A percentile compares a stretch with the other conserved stretches of the same genome.
phyloP scores from a whole-genome alignment of 768 basidiomycete genomes.

The Rhodosporidiobolus odoratus region DNA sequence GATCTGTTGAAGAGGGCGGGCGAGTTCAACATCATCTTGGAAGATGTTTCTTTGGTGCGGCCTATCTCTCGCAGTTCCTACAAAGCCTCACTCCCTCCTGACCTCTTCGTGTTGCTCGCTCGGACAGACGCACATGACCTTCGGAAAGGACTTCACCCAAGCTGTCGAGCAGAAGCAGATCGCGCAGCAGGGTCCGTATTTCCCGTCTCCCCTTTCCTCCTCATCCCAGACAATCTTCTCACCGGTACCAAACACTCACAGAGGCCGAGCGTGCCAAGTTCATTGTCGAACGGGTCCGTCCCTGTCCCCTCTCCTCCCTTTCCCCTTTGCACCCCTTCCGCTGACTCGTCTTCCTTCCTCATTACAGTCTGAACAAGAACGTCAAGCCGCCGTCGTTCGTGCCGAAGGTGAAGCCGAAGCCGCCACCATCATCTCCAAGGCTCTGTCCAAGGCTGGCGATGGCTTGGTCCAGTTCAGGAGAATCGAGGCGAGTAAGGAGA shows the following conservation, averaged over 20 bases:
- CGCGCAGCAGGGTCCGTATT: slow-evolving; percentile 82
- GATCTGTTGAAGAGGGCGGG: slow-evolving; percentile 88
- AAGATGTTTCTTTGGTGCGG: slow-evolving; percentile 84
- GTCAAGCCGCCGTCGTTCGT: slow-evolving; percentile 94
- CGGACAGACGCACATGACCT: slow-evolving; percentile 50
- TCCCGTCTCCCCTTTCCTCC: not conserved
- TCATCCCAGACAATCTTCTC: not conserved
- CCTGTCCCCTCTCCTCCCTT: not conserved
- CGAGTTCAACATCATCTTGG: slow-evolving; percentile 90
- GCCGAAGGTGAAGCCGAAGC: slow-evolving; percentile 99
- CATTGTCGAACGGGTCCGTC: slow-evolving; percentile 87
- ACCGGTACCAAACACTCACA: slow-evolving; percentile 44
- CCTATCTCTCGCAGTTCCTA: not conserved
- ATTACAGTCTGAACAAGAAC: slow-evolving; percentile 89
- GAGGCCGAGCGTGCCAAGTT: slow-evolving; percentile 99
- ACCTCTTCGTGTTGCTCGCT: not conserved
- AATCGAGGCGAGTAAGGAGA: slow-evolving; percentile 97
- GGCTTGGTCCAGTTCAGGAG: slow-evolving; percentile 90
- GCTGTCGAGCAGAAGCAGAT: slow-evolving; percentile 99
- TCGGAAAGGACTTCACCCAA: slow-evolving; percentile 45
- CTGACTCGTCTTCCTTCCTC: not conserved
- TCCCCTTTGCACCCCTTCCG: too few species aligned
- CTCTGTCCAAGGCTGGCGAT: slow-evolving; percentile 89
- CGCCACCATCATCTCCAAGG: slow-evolving; percentile 81
- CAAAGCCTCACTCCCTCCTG: not conserved